Base-by-base conservation (phyloP, 2,329 filamentous ascomycete species). In the Fusarium humuli region DNA sequence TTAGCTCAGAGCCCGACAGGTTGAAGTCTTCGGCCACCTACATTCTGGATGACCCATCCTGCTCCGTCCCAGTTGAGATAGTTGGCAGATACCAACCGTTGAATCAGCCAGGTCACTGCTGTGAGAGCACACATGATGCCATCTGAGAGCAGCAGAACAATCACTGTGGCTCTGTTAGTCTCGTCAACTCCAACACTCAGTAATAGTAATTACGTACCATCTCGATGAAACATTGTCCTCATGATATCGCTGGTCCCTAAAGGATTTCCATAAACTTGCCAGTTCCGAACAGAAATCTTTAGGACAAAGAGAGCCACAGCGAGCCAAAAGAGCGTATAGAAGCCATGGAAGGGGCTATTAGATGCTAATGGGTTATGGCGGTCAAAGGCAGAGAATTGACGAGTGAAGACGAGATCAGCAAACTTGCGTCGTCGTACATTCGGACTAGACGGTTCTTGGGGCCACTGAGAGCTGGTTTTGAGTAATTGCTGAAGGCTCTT, bases 301-400 rank as follows among this genome's bases (percentile, higher is more conserved):
- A 91, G 74, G 61, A 94, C 86, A 71, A 91, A 85, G 45, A 94
- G 77, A 9, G 86, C 85, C 67, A 93, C 88, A 11, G 86, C 85
- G 48, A 94, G 85, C 92, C 92, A 94, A 78, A 94, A 94, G 1
- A 95, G 82, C 0, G 90, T 92, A 75, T 92, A 94, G 81, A 94
- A 94, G 30, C 92, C 92, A 76, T 92, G 88, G 73, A 94, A 94
- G 0, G 90, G 90, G 44, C 89, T 93, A 49, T 90, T 88, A 6
- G 87, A 85, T 3, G 88, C 87, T 2, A 82, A 81, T 7, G 86
- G 84, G 74, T 94, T 94, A 69, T 92, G 89, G 13, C 90, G 85
- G 78, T 94, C 92, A 77, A 94, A 94, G 0, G 90, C 86, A 8
- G 91, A 92, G 73, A 93, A 92, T 65, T 91, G 89, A 25, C 87